A percentile compares a stretch with the other conserved stretches of the same genome.
phyloP scores from a whole-genome alignment of 352 stramenopile species.

The Hyphochytrium catenoides region DNA sequence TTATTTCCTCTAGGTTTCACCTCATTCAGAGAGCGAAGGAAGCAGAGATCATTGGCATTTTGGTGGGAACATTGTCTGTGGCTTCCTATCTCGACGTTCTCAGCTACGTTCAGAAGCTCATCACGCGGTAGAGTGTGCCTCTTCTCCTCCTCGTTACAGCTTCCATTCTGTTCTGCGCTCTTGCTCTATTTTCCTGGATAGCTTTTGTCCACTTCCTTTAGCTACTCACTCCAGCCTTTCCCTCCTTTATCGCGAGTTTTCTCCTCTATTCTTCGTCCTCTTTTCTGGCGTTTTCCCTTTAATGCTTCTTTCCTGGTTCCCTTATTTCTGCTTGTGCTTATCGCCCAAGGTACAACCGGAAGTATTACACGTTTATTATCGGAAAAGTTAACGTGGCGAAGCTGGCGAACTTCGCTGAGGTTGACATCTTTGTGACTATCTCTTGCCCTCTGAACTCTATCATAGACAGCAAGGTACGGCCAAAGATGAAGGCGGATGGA shows the following conservation, averaged over 20 bases:
- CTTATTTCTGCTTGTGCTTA: too few relatives aligned
- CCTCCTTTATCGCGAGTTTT: background rate
- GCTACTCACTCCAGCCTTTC: background rate
- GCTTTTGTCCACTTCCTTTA: background rate
- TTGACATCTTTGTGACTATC: constrained; percentile 89
- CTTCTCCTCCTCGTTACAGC: background rate
- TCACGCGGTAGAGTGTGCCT: constrained; percentile 49
- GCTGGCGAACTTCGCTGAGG: constrained; percentile 89
- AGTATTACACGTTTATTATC: constrained; percentile 88
- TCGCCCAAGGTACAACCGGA: constrained; percentile 71
- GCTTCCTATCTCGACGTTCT: constrained; percentile 75
- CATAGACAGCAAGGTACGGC: constrained; percentile 70
- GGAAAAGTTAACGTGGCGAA: constrained; percentile 93
- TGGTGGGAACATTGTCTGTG: constrained; percentile 82
- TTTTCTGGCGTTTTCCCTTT: too few relatives aligned
- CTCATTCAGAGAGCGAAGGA: constrained; percentile 78
- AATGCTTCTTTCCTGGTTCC: too few relatives aligned
- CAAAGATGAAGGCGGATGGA: too few relatives aligned
- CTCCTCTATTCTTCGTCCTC: background rate
- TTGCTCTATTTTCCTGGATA: constrained; percentile 1
- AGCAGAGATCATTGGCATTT: constrained; percentile 80
- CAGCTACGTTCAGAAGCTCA: constrained; percentile 48
- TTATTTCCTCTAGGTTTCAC: constrained; percentile 20
- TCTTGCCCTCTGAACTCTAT: constrained; percentile 83
- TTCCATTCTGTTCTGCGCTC: background rate